Base-by-base conservation (phyloP, 352 stramenopile species). In the Globisporangium polare region DNA sequence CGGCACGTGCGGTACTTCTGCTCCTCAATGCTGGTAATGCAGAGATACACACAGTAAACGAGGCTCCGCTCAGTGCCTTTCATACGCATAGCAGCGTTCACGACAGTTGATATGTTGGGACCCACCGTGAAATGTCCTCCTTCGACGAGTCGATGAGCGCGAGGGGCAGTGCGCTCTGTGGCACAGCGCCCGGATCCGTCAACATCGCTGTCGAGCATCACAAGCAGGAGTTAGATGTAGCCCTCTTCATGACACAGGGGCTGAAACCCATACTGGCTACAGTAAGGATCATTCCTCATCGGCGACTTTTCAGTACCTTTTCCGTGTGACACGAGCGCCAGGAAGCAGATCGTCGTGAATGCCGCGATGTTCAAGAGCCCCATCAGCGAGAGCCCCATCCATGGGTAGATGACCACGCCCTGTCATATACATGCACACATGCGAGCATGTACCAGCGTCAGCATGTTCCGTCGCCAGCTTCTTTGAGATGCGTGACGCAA, bases 151-250 rank as follows among this genome's bases (percentile, higher is more conserved):
- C 74, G 20, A 83, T 77, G 24, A 95, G 69, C 26, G 80, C 83
- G 7, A 92, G 59, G 9, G 97, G 97, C 47, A 95, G 73, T 2
- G 97, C 97, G 63, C 96, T 90, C 39, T 96, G 92, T 2, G 96
- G 96, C 1, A 99, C 97, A 51, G 96, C 95, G 39, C 97, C 97
- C 6, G 97, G 97, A 74, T 99, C 94, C 17, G 96, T 99, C 35
- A 98, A 89, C 97, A 99, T 99, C 15, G 96, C 95, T 91, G 24
- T 29, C 17, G 2, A 46, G 60, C 1, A 22, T 26, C 20, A 58
- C 35, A 47, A 35, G 1, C 13, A 17, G 10, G 24, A 17, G 10
- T 37, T 37, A 31, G 22, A 37, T 29, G 18, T 24, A 3, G 2
- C 17, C 5, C 2, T 52, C 27, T 13, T 5, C 22, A 20, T 35